Conservation (phyloP, 257 asterid species). For the Ocimum tenuiflorum region DNA sequence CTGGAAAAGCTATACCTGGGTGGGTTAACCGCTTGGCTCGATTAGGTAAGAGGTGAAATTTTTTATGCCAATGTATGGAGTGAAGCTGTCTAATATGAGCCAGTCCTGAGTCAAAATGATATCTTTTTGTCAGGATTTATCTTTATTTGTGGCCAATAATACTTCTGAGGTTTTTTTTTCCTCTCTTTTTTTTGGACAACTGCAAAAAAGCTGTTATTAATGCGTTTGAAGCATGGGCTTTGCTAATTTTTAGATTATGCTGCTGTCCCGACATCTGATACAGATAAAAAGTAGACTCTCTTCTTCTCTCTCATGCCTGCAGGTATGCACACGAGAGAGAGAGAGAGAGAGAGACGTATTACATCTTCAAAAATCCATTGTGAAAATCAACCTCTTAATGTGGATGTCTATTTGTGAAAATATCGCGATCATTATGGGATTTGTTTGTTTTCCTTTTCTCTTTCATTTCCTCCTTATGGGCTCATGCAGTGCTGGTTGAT, state of each 20-base stretch:
- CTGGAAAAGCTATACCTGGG: constrained; percentile 79
- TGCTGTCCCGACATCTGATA: background rate
- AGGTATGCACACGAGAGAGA: background rate
- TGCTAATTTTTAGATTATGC: background rate
- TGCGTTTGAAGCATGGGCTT: background rate
- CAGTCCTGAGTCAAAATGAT: background rate
- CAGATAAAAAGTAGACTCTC: background rate
- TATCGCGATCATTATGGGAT: too few species aligned
- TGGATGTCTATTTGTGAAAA: too few species aligned
- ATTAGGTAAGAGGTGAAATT: constrained; percentile 43
- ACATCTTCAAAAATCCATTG: too few species aligned
- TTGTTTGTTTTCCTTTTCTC: background rate
- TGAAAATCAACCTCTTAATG: too few species aligned
- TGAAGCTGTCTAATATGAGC: background rate
- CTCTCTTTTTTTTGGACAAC: background rate
- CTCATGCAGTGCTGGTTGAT: background rate
- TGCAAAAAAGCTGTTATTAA: background rate
- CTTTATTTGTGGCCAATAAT: background rate
- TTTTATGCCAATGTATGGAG: background rate
- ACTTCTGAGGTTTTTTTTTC: background rate
- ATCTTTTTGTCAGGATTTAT: background rate
- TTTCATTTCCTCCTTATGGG: background rate
- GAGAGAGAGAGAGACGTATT: background rate
- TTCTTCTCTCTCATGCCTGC: background rate
- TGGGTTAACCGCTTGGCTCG: constrained; percentile 95